These are phyloP conservation scores for Aspergillus amoenus DNA, from an alignment of 2,329 filamentous ascomycete species.

Conservation along the genomic window DNA sequence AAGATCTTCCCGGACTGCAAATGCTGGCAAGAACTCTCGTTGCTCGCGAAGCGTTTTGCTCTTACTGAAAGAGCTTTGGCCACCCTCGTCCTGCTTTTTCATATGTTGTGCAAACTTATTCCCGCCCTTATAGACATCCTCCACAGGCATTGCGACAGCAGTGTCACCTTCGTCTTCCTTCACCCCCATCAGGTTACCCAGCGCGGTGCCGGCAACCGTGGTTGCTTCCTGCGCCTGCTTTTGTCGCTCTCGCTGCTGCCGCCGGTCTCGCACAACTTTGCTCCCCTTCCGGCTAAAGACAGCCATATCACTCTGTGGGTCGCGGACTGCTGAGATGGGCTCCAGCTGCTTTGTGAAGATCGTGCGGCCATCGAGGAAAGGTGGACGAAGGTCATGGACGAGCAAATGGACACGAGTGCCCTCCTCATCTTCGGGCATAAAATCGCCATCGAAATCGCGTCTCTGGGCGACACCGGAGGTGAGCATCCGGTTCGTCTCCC, in stretches of 20 bases:
- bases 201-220: conserved; percentile 82
- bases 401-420: conserved; percentile 84
- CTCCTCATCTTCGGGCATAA: conserved; percentile 82
- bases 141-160: conserved; percentile 72
- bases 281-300: conserved; percentile 96
- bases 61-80: conserved; percentile 85
- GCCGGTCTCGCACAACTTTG: conserved; percentile 83
- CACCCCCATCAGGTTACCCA: conserved; percentile 94
- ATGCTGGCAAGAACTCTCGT: conserved; percentile 88
- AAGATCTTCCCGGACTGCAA: conserved; percentile 92
- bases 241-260: conserved; percentile 89
- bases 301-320: conserved; percentile 97
- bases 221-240: conserved; percentile 95
- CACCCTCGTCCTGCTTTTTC: conserved; percentile 73
- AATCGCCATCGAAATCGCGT: conserved; percentile 75
- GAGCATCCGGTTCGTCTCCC: conserved; percentile 98
- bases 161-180: conserved; percentile 89
- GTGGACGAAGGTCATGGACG: conserved; percentile 89
- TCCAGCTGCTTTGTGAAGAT: conserved; percentile 98
- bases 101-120: conserved; percentile 88
- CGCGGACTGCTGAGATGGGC: conserved; percentile 86
- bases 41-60: conserved; percentile 90
- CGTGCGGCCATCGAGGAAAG: conserved; percentile 90
- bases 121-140: conserved; percentile 65
- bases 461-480: conserved; percentile 93